Evolutionary conservation across 805 yeast genomes (phyloP), one percentile per base, ranked within the genome.

Genomic region (Nakazawaea populi): DNA sequence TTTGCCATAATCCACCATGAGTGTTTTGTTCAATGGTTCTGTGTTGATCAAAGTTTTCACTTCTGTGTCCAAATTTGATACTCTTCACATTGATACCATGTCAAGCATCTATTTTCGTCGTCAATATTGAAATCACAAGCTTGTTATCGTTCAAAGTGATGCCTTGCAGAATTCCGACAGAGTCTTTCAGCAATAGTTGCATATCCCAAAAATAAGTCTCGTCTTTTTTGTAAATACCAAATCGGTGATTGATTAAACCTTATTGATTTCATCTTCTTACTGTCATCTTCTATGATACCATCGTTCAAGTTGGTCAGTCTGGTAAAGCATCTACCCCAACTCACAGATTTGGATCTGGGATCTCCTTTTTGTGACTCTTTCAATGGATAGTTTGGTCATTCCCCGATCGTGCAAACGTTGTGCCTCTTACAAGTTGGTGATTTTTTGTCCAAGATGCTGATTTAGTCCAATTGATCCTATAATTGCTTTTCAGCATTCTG

Each of bases 271-370:
- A 18, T 18, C 24, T 18, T 18, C 3, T 18, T 28, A 9, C 12
- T 5, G 14, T 6, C 34, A 14, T 36, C 42, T 7, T 45, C 46
- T 11, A 11, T 12, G 4, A 44, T 27, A 4, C 18, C 10, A 35
- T 18, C 29, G 11, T 9, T 34, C 1, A 11, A 27, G 2, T 47
- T 39, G 31, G 11, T 12, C 7, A 47, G 52, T 27, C 7, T 51
- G 9, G 32, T 54, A 47, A 7, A 48, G 11, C 4, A 34, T 28
- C 24, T 46, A 28, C 52, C 38, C 47, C 35, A 41, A 48, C 48
- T 28, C 35, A 9, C 30, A 48, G 14, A 44, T 51, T n/a, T 46
- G 41, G 24, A 42, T 42, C 6, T 35, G 52, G 36, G 11, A 54
- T 18, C 18, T 41, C 4, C 44, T 39, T 14, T 36, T 51, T 24